Base-by-base conservation (phyloP, 2,329 filamentous ascomycete genomes). In the Claviceps sp. region DNA sequence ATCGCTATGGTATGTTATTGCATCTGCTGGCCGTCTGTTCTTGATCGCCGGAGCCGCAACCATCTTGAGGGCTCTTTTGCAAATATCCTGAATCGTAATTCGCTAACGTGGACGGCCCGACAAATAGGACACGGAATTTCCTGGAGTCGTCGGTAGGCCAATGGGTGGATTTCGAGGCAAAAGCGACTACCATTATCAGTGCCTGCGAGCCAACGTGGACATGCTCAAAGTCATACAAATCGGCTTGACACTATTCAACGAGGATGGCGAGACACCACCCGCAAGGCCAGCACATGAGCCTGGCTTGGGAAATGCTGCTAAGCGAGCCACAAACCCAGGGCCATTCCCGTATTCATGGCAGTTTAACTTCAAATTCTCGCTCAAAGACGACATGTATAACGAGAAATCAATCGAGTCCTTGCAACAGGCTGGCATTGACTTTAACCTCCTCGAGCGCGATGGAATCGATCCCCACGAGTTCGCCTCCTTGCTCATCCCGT, bases 121-220 rank as follows among this genome's bases (percentile, higher is more conserved):
- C 5, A 26, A 37, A 37, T 20, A 95, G 90, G 93, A 98, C 66
- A 96, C 93, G 24, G 91, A 97, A 66, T 98, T 98, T 61, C 93
- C 93, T n/a, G 93, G 93, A 53, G 89, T 98, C 50, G 91, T 98
- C 50, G 88, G 91, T 26, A 81, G 93, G 59, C 93, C 93, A 2
- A 97, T 98, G 77, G 93, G 93, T 48, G 82, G 85, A 52, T 98
- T 98, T 67, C 82, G 86, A 54, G 93, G 87, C 54, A 97, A 96
- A 72, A 93, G 89, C 58, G 91, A 96, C 62, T 98, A 98, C 65
- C 93, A 98, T 67, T 98, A 98, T 70, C 93, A 98, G 73, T 97
- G 91, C 55, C 77, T 98, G 47, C 86, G 93, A 55, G 94, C 89
- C 61, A 98, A 98, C 65, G 93, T 98, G 62, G 93, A 98, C 65